These are phyloP conservation scores for Botryotinia narcissicola DNA, from an alignment of 2,329 filamentous ascomycete species.

Conservation along the genomic window DNA sequence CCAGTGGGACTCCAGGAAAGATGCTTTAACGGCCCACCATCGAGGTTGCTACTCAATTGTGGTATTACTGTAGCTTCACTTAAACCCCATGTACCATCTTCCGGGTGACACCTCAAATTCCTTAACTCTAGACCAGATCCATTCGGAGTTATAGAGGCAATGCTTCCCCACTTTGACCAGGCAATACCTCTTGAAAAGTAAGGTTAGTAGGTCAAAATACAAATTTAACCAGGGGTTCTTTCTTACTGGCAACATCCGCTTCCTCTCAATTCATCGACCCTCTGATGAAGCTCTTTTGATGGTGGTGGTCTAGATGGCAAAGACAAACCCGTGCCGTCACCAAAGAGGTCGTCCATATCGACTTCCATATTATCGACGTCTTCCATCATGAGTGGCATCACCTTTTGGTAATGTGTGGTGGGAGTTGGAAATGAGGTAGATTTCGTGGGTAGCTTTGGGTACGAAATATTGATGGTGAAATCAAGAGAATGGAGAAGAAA, in stretches of 20 bases:
- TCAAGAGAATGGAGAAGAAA: neutral
- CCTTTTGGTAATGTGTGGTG: conserved; percentile 1
- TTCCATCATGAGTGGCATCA: conserved; percentile 55
- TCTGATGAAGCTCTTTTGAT: conserved; percentile 66
- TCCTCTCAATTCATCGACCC: conserved; percentile 72
- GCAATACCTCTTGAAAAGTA: conserved; percentile 63
- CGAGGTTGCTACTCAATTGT: conserved; percentile 59
- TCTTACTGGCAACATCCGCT: conserved; percentile 81
- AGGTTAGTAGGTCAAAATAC: conserved; percentile 5
- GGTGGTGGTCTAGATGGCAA: conserved; percentile 48
- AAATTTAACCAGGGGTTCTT: neutral
- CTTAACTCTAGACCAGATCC: conserved; percentile 69
- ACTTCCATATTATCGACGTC: conserved; percentile 53
- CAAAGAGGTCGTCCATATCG: conserved; percentile 70
- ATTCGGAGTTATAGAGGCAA: conserved; percentile 75
- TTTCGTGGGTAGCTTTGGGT: neutral
- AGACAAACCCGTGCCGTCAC: conserved; percentile 61
- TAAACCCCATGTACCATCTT: conserved; percentile 72
- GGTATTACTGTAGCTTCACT: conserved; percentile 66
- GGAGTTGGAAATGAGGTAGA: neutral
- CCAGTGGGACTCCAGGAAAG: conserved; percentile 74
- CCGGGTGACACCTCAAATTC: conserved; percentile 66
- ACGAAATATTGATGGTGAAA: neutral
- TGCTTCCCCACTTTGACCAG: conserved; percentile 85
- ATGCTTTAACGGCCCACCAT: conserved; percentile 70